Evolutionary conservation across 1,139 yeast species (phyloP).

Genomic region (Saccharomycopsis hybrid): DNA sequence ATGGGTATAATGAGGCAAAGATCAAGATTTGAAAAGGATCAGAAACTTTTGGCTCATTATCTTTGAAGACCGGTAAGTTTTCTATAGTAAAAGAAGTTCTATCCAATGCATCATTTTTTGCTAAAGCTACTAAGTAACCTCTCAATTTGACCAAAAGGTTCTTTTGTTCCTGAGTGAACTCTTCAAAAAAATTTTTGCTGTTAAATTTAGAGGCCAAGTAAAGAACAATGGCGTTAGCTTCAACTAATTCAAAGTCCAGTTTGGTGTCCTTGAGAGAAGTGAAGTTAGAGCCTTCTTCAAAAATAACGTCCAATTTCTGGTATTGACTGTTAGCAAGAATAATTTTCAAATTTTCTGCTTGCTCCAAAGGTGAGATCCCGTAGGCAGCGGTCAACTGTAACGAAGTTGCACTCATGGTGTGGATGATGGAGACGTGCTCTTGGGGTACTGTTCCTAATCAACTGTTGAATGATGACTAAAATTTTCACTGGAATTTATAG

Average conservation of each 20-base stretch:
- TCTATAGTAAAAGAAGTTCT: conserved; percentile 24
- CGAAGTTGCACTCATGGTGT: too few relatives aligned
- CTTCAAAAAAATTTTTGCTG: conserved; percentile 34
- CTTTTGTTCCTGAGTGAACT: conserved; percentile 29
- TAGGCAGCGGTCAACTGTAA: conserved; percentile 8
- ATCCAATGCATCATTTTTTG: conserved; percentile 23
- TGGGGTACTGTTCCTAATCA: too few relatives aligned
- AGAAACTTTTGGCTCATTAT: conserved; percentile 10
- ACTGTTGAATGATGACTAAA: too few relatives aligned
- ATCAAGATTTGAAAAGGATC: conserved; percentile 19
- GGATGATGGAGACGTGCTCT: too few relatives aligned
- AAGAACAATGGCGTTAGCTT: conserved; percentile 79
- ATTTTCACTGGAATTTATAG: too few relatives aligned
- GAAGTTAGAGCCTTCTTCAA: conserved; percentile 9
- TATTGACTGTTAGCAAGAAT: conserved; percentile 16
- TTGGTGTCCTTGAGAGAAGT: conserved; percentile 20
- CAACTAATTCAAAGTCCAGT: conserved; percentile 48
- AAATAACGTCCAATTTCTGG: background rate
- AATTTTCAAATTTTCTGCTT: conserved; percentile 20
- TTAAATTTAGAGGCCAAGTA: conserved; percentile 42
- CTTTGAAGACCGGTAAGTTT: conserved; percentile 16
- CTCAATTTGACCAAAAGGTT: conserved; percentile 31
- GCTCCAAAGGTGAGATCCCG: conserved; percentile 10
- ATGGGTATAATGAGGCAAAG: conserved; percentile 31
- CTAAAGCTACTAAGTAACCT: conserved; percentile 26